Percentiles rank a stretch among this genome's conserved stretches.
Conservation (phyloP, 352 stramenopile species). For the Globisporangium echinulatum region DNA sequence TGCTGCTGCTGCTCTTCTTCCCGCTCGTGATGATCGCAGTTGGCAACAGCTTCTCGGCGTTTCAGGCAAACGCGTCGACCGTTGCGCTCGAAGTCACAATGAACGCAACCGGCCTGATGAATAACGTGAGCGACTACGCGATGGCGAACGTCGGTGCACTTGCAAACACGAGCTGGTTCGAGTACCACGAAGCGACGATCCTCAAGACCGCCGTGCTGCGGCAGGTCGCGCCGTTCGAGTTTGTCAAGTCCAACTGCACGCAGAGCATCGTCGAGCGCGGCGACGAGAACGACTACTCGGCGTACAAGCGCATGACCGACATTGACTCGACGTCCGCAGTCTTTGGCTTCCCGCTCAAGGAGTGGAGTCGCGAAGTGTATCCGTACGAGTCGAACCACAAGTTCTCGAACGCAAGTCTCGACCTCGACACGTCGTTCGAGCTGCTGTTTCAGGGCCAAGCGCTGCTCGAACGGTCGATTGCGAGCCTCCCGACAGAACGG, state of each 20-base stretch:
- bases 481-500: slow-evolving; percentile 5
- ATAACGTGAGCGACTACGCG: slow-evolving; percentile 2
- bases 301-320: slow-evolving; percentile 9
- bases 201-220: slow-evolving; percentile 14
- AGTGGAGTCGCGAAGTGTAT: slow-evolving; percentile 21
- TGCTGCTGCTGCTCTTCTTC: slow-evolving; percentile 16
- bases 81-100: slow-evolving; percentile 9
- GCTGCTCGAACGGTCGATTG: slow-evolving; percentile 15
- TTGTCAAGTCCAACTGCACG: slow-evolving; percentile 9
- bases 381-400: background rate
- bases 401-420: slow-evolving; percentile 5
- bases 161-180: background rate
- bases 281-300: background rate
- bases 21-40: slow-evolving; percentile 16
- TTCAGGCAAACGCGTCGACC: slow-evolving; percentile 13
- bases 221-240: slow-evolving; percentile 9
- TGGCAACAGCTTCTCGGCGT: slow-evolving; percentile 17
- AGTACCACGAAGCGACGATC: slow-evolving; percentile 11
- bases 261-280: background rate
- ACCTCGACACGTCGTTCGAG: slow-evolving; percentile 17
- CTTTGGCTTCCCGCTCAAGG: slow-evolving; percentile 20
- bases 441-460: slow-evolving; percentile 24
- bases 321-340: slow-evolving; percentile 19
- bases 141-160: background rate
- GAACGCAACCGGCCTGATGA: slow-evolving; percentile 4